Conservation (phyloP, 345 rosid species). For the Ceriops tagal region DNA sequence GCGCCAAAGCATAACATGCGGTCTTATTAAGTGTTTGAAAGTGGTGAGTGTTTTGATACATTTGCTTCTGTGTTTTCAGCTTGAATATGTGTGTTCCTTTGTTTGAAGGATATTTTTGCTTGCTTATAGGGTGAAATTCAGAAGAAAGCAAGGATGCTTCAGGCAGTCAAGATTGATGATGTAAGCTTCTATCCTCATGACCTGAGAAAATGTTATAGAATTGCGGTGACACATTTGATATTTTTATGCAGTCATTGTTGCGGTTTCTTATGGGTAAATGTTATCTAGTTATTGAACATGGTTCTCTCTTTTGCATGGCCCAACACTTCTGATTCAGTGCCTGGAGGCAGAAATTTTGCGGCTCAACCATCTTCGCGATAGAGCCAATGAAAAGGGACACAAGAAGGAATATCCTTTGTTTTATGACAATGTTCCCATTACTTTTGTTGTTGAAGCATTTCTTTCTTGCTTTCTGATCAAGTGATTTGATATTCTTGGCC, state of each 20-base stretch:
- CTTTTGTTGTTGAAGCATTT: neutral
- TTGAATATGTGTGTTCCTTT: neutral
- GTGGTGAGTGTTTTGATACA: constrained; percentile 49
- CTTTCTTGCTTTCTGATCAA: neutral
- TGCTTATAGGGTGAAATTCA: constrained; percentile 70
- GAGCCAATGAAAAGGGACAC: constrained; percentile 79
- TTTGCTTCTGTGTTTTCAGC: constrained; percentile 15
- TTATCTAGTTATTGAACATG: constrained; percentile 2
- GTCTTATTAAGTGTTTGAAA: constrained; percentile 55
- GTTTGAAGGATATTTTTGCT: neutral
- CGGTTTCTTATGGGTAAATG: neutral
- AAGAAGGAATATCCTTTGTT: constrained; percentile 85
- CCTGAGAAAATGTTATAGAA: neutral
- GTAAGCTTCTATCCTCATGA: constrained; percentile 43
- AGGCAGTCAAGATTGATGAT: constrained; percentile 54
- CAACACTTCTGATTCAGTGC: constrained; percentile 38
- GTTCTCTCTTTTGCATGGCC: constrained; percentile 11
- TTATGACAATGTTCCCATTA: constrained; percentile 16
- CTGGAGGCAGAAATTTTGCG: constrained; percentile 64
- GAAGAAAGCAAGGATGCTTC: constrained; percentile 60
- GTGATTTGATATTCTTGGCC: neutral
- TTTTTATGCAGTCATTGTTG: neutral
- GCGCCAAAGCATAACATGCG: constrained; percentile 63
- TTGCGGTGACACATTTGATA: neutral
- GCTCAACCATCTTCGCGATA: constrained; percentile 71